Conservation (phyloP, 371 early-diverging fungal genomes). For the Coemansia sp. region DNA sequence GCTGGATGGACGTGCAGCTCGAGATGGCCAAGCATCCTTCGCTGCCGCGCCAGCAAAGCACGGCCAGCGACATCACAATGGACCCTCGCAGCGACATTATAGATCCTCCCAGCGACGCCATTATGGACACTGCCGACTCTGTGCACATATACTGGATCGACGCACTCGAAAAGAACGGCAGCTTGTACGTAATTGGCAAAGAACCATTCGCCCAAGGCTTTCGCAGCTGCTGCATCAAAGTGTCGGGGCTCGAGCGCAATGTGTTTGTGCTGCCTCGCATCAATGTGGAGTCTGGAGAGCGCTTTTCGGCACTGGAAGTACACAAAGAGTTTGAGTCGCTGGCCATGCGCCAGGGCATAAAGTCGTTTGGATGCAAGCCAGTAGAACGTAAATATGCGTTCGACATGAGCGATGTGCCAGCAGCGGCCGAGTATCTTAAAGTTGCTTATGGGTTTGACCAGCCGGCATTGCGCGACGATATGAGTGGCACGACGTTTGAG, state of each 20-base stretch:
- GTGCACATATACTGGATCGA: constrained; percentile 88
- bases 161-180: constrained; percentile 80
- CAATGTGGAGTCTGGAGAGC: constrained; percentile 55
- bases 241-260: constrained; percentile 81
- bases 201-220: not conserved
- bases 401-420: constrained; percentile 81
- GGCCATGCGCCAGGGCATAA: constrained; percentile 59
- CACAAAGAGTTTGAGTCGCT: constrained; percentile 72
- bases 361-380: constrained; percentile 59
- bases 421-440: constrained; percentile 81
- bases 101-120: not conserved
- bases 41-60: not conserved
- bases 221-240: constrained; percentile 77
- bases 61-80: constrained; percentile 2
- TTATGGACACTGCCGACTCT: constrained; percentile 46
- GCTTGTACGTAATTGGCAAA: constrained; percentile 91
- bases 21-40: constrained; percentile 26
- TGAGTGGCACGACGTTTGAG: constrained; percentile 79
- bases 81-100: not conserved
- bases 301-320: constrained; percentile 66
- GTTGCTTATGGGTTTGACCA: constrained; percentile 75
- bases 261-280: constrained; percentile 82
- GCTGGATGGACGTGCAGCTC: constrained; percentile 55
- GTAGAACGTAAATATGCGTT: constrained; percentile 90
- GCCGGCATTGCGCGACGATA: constrained; percentile 66